These are phyloP conservation scores for Dissophora globulifera DNA, from an alignment of 192 early-diverging fungal species.

Conservation along the genomic window DNA sequence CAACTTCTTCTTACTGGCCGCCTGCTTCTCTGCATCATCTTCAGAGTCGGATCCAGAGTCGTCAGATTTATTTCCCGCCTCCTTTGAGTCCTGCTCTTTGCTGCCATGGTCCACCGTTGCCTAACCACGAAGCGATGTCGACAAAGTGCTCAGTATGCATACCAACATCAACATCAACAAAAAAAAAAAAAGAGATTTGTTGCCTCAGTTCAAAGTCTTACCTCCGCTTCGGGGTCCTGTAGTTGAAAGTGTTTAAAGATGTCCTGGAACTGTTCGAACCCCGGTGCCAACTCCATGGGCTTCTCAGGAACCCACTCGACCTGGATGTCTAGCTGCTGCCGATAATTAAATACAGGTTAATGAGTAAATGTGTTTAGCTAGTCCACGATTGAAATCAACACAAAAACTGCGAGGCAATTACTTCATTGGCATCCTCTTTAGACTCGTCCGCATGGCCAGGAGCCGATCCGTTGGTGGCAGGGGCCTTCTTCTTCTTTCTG, in stretches of 20 bases:
- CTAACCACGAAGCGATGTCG: no score
- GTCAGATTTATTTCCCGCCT: constrained; percentile 28
- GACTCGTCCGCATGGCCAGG: constrained; percentile 4
- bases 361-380: no score
- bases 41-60: constrained; percentile 45
- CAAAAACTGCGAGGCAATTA: no score
- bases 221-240: constrained; percentile 43
- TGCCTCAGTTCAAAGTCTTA: no score
- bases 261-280: constrained; percentile 56
- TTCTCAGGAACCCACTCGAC: constrained; percentile 47
- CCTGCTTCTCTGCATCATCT: constrained; percentile 45
- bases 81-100: constrained; percentile 15
- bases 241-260: constrained; percentile 59
- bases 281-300: constrained; percentile 38
- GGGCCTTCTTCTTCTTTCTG: constrained; percentile 47
- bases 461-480: not conserved
- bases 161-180: no score
- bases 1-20: constrained; percentile 67
- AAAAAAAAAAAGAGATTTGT: no score
- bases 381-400: no score
- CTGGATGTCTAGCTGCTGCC: constrained; percentile 36
- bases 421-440: constrained; percentile 5
- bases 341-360: not conserved
- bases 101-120: constrained; percentile 15
- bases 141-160: no score